These are phyloP conservation scores for Daldinia grandis DNA, from an alignment of 495 filamentous ascomycete species.

Conservation along the genomic window DNA sequence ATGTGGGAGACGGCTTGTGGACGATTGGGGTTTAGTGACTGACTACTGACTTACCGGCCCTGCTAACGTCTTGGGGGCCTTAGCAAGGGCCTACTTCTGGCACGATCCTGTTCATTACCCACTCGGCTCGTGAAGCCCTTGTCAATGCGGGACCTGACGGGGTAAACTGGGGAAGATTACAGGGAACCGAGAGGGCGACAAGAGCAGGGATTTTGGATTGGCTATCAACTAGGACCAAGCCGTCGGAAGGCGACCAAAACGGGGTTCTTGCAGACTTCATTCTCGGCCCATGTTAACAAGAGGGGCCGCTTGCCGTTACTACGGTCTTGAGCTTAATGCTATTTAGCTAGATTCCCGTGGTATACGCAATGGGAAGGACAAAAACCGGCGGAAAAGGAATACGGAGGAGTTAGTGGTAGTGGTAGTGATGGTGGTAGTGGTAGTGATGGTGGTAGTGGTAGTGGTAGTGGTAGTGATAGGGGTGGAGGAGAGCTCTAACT, in stretches of 20 bases:
- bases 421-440: slow-evolving; percentile 3
- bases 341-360: slow-evolving; percentile 5
- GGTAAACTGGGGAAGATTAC: slow-evolving; percentile 32
- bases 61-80: slow-evolving; percentile 11
- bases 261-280: slow-evolving; percentile 32
- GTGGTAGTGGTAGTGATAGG: not conserved
- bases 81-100: slow-evolving; percentile 20
- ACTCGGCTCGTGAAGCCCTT: slow-evolving; percentile 39
- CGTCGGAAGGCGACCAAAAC: slow-evolving; percentile 35
- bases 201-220: slow-evolving; percentile 31
- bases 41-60: not conserved
- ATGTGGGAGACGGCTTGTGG: slow-evolving; percentile 27
- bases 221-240: slow-evolving; percentile 25
- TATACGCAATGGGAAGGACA: slow-evolving; percentile 7
- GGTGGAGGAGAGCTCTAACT: slow-evolving; percentile 19
- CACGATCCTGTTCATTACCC: slow-evolving; percentile 23
- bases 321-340: slow-evolving; percentile 20
- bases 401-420: slow-evolving; percentile 15
- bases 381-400: slow-evolving; percentile 6
- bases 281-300: slow-evolving; percentile 13
- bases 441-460: not conserved
- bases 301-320: slow-evolving; percentile 24
- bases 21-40: slow-evolving; percentile 32
- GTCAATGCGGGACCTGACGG: slow-evolving; percentile 38
- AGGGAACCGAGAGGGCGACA: slow-evolving; percentile 26